Percentiles rank a stretch among this genome's conserved stretches.
These are phyloP conservation scores for Pleurotus djamor DNA, from an alignment of 768 basidiomycete species.

Conservation along the genomic window DNA sequence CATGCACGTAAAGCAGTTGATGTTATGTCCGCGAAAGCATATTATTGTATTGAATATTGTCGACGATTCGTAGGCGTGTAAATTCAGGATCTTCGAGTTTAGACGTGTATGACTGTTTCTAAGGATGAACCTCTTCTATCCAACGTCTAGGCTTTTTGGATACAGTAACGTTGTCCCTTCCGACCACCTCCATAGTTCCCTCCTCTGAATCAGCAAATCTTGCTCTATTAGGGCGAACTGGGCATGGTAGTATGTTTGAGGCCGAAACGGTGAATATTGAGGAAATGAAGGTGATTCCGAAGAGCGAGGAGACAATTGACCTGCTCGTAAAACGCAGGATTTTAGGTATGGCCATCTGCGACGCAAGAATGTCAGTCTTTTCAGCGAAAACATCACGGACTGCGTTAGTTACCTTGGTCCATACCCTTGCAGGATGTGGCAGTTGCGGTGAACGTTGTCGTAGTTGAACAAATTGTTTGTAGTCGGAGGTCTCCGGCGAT, in stretches of 20 bases:
- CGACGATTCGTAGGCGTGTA: no score
- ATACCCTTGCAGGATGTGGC: neutral
- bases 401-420: constrained; percentile 3
- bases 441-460: neutral
- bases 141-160: constrained; percentile 68
- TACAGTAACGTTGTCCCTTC: constrained; percentile 43
- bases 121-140: constrained; percentile 74
- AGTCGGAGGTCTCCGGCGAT: neutral
- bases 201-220: constrained; percentile 57
- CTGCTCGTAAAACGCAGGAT: constrained; percentile 64
- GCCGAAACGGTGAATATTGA: constrained; percentile 79
- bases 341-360: constrained; percentile 52
- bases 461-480: no score
- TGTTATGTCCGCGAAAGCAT: no score
- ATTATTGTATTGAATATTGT: no score
- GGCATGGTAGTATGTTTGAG: constrained; percentile 78
- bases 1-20: no score
- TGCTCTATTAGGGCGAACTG: constrained; percentile 56
- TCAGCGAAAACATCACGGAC: neutral
- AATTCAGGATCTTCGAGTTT: no score
- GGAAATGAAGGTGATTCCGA: constrained; percentile 77
- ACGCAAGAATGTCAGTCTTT: no score
- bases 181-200: constrained; percentile 16
- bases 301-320: constrained; percentile 74
- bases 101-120: constrained; percentile 12